Evolutionary conservation across 257 asterid species (phyloP).

Genomic region (Scutellaria baicalensis): DNA sequence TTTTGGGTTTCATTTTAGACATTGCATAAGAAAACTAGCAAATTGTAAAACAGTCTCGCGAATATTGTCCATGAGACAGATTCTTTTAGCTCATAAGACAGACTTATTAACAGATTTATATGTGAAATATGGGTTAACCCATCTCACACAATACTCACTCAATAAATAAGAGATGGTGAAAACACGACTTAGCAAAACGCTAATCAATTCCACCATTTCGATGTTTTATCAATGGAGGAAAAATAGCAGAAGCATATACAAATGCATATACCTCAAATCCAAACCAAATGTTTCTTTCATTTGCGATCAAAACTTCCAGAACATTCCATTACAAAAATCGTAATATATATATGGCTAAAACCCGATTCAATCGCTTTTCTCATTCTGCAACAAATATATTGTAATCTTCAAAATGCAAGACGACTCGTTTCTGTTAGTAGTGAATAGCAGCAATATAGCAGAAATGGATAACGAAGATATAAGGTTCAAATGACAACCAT

Average conservation of each 20-base stretch:
- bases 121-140: no score
- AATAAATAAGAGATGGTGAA: no score
- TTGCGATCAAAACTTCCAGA: no score
- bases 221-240: not conserved
- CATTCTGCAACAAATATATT: not conserved
- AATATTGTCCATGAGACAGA: no score
- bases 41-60: no score
- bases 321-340: not conserved
- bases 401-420: conserved; percentile 2
- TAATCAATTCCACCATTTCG: no score
- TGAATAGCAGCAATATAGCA: not conserved
- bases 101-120: no score
- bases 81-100: no score
- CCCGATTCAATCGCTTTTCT: not conserved
- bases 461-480: not conserved
- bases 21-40: no score
- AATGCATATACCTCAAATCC: not conserved
- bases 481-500: not conserved
- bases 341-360: not conserved
- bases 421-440: not conserved
- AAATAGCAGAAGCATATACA: not conserved
- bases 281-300: not conserved
- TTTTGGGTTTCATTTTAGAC: no score
- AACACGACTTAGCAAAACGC: no score
- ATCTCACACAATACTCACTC: no score